Evolutionary conservation across 495 filamentous ascomycete genomes (phyloP).

Genomic region (Aspergillus diversus): DNA sequence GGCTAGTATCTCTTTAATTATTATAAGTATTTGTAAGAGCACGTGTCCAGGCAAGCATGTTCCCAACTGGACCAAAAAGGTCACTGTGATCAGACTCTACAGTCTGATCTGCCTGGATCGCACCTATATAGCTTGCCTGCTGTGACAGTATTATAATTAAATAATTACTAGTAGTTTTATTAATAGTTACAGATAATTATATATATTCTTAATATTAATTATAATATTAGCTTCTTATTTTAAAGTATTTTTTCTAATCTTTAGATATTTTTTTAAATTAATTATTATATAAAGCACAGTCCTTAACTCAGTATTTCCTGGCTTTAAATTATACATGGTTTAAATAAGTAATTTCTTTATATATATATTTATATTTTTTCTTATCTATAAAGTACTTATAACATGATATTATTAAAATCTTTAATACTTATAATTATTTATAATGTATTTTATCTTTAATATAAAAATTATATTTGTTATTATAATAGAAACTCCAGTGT

Average conservation of each 20-base stretch:
- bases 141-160: not conserved
- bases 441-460: not conserved
- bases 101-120: no score
- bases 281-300: not conserved
- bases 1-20: no score
- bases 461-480: not conserved
- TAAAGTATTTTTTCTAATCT: not conserved
- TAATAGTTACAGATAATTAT: conserved; percentile 7
- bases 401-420: not conserved
- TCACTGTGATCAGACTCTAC: no score
- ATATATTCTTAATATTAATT: no score
- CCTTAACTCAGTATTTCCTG: not conserved
- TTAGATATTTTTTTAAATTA: not conserved
- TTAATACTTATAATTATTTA: not conserved
- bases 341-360: not conserved
- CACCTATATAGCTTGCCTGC: no score
- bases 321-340: not conserved
- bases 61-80: no score
- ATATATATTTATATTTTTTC: not conserved
- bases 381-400: not conserved
- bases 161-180: conserved; percentile 1
- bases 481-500: no score
- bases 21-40: no score
- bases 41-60: no score
- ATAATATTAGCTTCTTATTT: not conserved